phyloP scores from a whole-genome alignment of 2,329 filamentous ascomycete species.

The Neofusicoccum kwambonambiense region DNA sequence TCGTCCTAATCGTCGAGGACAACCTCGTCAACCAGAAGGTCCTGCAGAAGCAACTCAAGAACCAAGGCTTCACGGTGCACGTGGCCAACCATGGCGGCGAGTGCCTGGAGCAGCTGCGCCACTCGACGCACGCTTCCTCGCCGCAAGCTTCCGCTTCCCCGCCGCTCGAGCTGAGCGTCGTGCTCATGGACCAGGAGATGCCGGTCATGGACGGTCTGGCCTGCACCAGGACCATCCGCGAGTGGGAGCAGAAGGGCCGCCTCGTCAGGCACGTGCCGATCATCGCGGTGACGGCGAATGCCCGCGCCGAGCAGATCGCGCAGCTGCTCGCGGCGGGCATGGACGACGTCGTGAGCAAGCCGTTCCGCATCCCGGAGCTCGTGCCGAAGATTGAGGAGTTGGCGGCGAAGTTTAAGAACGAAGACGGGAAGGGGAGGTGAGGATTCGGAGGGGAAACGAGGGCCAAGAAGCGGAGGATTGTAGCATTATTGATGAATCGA shows the following conservation, averaged over 20 bases:
- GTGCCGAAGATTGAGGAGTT: slow-evolving; percentile 53
- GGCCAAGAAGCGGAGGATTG: background rate
- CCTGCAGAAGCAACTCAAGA: slow-evolving; percentile 50
- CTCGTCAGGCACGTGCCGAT: slow-evolving; percentile 39
- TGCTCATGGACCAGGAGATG: slow-evolving; percentile 39
- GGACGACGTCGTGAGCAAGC: slow-evolving; percentile 53
- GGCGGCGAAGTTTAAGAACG: slow-evolving; percentile 22
- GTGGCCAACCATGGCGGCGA: slow-evolving; percentile 53
- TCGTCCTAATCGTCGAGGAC: slow-evolving; percentile 45
- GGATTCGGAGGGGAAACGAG: background rate
- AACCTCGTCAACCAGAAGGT: slow-evolving; percentile 46
- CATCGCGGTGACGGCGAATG: slow-evolving; percentile 44
- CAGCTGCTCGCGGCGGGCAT: slow-evolving; percentile 39
- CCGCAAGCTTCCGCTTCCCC: background rate
- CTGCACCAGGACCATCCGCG: slow-evolving; percentile 38
- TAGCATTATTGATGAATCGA: background rate
- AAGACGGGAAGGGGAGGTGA: background rate
- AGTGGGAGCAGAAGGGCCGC: slow-evolving; percentile 35
- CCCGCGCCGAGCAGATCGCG: slow-evolving; percentile 40
- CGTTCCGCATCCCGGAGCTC: slow-evolving; percentile 51
- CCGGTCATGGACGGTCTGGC: slow-evolving; percentile 43
- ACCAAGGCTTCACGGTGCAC: slow-evolving; percentile 46
- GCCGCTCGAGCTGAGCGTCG: background rate
- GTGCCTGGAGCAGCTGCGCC: slow-evolving; percentile 43
- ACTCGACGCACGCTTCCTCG: slow-evolving; percentile 43